Conservation (phyloP, 2,329 filamentous ascomycete genomes). For the Aspergillus ibericus region DNA sequence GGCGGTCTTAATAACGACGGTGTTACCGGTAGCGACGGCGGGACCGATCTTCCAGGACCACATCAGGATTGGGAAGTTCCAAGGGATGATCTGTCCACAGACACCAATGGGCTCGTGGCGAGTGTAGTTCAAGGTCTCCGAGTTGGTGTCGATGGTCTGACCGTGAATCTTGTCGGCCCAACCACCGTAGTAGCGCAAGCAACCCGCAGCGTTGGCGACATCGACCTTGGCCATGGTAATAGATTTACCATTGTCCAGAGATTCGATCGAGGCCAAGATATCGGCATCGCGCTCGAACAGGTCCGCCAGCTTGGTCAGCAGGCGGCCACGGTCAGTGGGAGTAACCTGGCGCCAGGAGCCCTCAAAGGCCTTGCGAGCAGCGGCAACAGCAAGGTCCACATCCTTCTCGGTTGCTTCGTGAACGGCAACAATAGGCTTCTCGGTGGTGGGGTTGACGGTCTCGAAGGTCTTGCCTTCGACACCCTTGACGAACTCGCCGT, state of each 20-base stretch:
- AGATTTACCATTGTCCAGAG: constrained; percentile 60
- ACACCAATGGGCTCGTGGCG: constrained; percentile 75
- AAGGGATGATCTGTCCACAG: constrained; percentile 86
- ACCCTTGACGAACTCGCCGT: constrained; percentile 65
- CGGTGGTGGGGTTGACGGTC: constrained; percentile 83
- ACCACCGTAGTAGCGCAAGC: constrained; percentile 82
- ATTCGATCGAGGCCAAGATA: constrained; percentile 76
- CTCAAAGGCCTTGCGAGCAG: constrained; percentile 83
- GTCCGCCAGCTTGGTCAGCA: constrained; percentile 74
- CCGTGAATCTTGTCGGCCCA: constrained; percentile 96
- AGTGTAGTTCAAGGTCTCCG: constrained; percentile 82
- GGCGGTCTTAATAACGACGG: constrained; percentile 63
- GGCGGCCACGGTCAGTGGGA: constrained; percentile 68
- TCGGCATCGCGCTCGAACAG: constrained; percentile 76
- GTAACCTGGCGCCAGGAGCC: constrained; percentile 67
- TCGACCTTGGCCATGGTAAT: constrained; percentile 62
- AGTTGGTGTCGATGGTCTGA: constrained; percentile 77
- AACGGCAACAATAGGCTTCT: constrained; percentile 81
- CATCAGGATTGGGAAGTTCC: constrained; percentile 87
- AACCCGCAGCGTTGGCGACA: constrained; percentile 65
- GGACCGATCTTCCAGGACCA: constrained; percentile 84
- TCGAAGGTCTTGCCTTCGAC: constrained; percentile 88
- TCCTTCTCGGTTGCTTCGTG: constrained; percentile 81
- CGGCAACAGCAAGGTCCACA: constrained; percentile 73
- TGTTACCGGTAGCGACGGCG: constrained; percentile 62